Conservation (phyloP, 2,329 filamentous ascomycete species). For the Aspergillus sp. region DNA sequence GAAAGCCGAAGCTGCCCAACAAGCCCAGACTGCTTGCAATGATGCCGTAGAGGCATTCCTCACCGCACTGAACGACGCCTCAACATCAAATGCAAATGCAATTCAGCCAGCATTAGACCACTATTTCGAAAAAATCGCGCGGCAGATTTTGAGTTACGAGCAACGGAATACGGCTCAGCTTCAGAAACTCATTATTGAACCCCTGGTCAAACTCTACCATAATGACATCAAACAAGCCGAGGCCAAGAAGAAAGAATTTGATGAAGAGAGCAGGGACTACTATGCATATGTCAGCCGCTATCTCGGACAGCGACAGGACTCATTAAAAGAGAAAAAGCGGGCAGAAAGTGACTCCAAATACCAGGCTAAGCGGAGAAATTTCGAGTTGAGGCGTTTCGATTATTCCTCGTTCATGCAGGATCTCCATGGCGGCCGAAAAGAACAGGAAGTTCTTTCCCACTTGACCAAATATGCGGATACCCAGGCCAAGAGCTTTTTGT, state of each 20-base stretch:
- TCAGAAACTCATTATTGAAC: conserved; percentile 91
- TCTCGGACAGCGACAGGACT: conserved; percentile 92
- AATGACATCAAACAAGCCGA: conserved; percentile 98
- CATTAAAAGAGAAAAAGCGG: conserved; percentile 94
- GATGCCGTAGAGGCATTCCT: conserved; percentile 79
- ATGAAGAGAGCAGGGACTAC: conserved; percentile 98
- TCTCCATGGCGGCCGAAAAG: conserved; percentile 96
- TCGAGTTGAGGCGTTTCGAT: conserved; percentile 96
- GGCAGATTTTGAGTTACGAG: conserved; percentile 84
- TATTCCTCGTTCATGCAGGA: conserved; percentile 99
- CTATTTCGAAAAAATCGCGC: conserved; percentile 95
- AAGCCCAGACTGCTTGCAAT: conserved; percentile 77
- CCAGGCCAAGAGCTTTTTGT: conserved; percentile 77
- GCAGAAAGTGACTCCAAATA: conserved; percentile 95
- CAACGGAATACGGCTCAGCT: conserved; percentile 77
- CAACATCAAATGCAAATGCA: conserved; percentile 86
- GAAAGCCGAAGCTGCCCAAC: conserved; percentile 82
- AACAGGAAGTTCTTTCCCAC: conserved; percentile 92
- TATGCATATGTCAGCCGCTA: conserved; percentile 94
- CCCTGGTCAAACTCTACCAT: conserved; percentile 84
- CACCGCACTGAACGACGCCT: conserved; percentile 80
- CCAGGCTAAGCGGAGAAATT: conserved; percentile 85
- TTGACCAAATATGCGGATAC: conserved; percentile 90
- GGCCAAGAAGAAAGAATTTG: conserved; percentile 93
- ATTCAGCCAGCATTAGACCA: conserved; percentile 97